These are phyloP conservation scores for Juglanconis oblonga DNA, from an alignment of 2,329 filamentous ascomycete species.

Conservation along the genomic window DNA sequence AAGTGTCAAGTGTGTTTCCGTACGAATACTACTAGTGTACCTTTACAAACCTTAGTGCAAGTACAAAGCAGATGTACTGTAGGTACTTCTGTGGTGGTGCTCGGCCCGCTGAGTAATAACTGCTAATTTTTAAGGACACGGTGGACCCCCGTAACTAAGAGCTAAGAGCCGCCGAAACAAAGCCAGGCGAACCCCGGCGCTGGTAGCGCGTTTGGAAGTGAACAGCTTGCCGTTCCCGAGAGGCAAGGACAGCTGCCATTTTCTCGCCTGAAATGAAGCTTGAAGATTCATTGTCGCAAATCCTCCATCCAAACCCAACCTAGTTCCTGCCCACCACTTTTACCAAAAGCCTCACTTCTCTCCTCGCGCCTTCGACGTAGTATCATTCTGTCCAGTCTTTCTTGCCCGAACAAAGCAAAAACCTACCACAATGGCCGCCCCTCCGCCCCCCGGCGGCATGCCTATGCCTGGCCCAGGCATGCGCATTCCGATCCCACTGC, in stretches of 20 bases:
- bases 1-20: no score
- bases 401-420: neutral
- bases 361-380: neutral
- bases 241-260: conserved; percentile 14
- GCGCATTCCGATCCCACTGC: conserved; percentile 16
- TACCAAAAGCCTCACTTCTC: neutral
- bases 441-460: conserved; percentile 16
- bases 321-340: neutral
- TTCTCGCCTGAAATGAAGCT: neutral
- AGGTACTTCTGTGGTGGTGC: no score
- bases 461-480: conserved; percentile 12
- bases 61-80: no score
- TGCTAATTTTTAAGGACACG: no score
- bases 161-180: neutral
- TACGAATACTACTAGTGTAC: no score
- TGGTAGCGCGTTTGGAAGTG: conserved; percentile 9
- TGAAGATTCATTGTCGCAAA: neutral
- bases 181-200: conserved; percentile 7
- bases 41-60: no score
- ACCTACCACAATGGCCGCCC: conserved; percentile 4
- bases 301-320: neutral
- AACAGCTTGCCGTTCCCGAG: conserved; percentile 18
- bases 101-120: no score
- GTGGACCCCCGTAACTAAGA: neutral
- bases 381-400: no score